Base-by-base conservation (phyloP, 352 stramenopile species). In the Phytopythium chamaehyphon region DNA sequence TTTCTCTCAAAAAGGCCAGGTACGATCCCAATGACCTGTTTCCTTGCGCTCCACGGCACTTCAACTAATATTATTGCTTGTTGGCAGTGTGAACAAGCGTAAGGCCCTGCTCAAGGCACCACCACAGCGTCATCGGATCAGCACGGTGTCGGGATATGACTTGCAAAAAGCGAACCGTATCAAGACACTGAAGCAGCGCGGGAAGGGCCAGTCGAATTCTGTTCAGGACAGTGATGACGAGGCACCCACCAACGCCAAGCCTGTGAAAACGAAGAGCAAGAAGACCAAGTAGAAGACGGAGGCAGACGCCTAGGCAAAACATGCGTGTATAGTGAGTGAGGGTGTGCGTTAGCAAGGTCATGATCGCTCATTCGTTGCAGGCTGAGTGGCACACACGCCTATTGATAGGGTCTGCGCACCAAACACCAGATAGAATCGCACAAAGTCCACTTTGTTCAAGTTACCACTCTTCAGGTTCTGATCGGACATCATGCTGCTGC, bases 1-100 rank as follows among this genome's bases (percentile, higher is more conserved):
- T 99, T 35, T 86, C 86, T 58, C 72, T 99, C 37, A 98, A 98
- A 66, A 97, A 93, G 56, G 72, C 83, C 47, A 94, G 76, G 81
- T 91, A 81, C 35, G 66, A 14, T 15, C 23, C 19, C 31, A 36
- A 1, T 23, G 2, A 19, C n/a, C 8, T 15, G 16, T 9, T 51
- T 15, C 15, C 28, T 10, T 12, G n/a, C 15, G 38, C n/a, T 44
- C 1, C 40, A n/a, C n/a, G n/a, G n/a, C 26, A 59, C 15, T 11
- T 42, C 37, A 24, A 54, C 53, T 44, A 1, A 23, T 38, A 59
- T 26, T 60, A 15, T 28, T 24, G 59, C 7, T 54, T 37, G 37
- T 33, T 28, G 40, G 23, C 40, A 92, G 82, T 61, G 66, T 71
- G 31, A 72, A 69, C 31, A 81, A 87, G 45, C 80, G 81, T 43